Conservation (phyloP, 2,329 filamentous ascomycete species). For the Aschersonia sp. region DNA sequence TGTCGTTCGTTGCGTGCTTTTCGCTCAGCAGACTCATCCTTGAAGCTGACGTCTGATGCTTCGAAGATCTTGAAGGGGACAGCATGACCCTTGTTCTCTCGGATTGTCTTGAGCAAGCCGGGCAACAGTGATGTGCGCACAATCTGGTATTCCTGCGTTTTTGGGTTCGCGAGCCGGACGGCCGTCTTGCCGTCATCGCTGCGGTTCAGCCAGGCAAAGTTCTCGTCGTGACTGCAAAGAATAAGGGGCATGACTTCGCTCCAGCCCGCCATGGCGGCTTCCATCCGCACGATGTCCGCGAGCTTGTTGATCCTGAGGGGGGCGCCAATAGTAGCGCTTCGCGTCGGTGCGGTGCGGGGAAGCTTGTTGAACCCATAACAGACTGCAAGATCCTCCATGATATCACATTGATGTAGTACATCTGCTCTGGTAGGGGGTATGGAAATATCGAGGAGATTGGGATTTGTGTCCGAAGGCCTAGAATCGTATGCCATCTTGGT, state of each 20-base stretch:
- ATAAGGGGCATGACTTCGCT: conserved; percentile 91
- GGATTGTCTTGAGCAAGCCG: conserved; percentile 81
- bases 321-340: conserved; percentile 72
- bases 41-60: conserved; percentile 80
- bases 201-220: conserved; percentile 89
- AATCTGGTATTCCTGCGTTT: conserved; percentile 86
- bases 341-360: conserved; percentile 72
- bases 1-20: conserved; percentile 86
- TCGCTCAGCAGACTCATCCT: conserved; percentile 68
- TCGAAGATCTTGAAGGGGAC: conserved; percentile 90
- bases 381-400: conserved; percentile 97
- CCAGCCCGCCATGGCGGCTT: conserved; percentile 91
- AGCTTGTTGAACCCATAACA: conserved; percentile 97
- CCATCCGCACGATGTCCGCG: conserved; percentile 73
- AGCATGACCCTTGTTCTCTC: conserved; percentile 80
- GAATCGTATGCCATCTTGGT: conserved; percentile 83
- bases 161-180: conserved; percentile 78
- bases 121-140: conserved; percentile 78
- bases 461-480: conserved; percentile 53
- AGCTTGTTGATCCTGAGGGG: conserved; percentile 91
- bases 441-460: conserved; percentile 63
- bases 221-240: conserved; percentile 94
- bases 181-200: conserved; percentile 74
- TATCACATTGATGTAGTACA: conserved; percentile 88
- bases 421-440: conserved; percentile 86